phyloP scores from a whole-genome alignment of 1,284 basidiomycete genomes.

The Ganoderma sinense region DNA sequence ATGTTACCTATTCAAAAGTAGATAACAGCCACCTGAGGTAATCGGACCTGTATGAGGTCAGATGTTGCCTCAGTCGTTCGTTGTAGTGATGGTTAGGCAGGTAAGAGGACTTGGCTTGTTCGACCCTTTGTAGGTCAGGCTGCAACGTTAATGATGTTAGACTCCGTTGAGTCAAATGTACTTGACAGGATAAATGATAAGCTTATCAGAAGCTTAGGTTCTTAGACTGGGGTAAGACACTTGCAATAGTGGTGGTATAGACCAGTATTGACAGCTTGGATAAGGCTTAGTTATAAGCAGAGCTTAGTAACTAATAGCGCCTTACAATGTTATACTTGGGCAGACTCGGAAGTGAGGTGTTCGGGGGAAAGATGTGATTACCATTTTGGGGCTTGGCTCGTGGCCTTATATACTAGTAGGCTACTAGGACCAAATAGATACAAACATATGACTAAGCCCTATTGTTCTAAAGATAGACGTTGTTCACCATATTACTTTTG shows the following conservation, averaged over 20 bases:
- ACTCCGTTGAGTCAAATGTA: background rate
- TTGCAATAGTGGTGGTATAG: no score
- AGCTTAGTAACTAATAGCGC: background rate
- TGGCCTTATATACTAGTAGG: background rate
- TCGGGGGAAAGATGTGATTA: background rate
- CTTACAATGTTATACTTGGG: background rate
- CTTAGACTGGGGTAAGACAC: no score
- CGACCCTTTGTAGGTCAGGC: background rate
- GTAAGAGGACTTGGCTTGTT: background rate
- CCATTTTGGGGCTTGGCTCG: background rate
- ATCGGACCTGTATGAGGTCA: background rate
- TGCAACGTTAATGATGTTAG: background rate
- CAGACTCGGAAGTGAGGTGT: background rate
- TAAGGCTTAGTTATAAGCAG: background rate
- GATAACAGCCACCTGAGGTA: background rate
- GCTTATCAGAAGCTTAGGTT: no score
- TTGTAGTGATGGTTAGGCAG: background rate
- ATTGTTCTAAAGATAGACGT: background rate
- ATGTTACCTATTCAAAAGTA: background rate
- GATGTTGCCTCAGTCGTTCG: background rate
- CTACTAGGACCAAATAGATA: background rate
- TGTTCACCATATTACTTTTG: no score
- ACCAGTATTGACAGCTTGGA: no score
- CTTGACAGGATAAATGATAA: no score
- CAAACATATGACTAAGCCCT: background rate